These are phyloP conservation scores for Gossypium anomalum DNA, from an alignment of 345 rosid species.

Conservation along the genomic window DNA sequence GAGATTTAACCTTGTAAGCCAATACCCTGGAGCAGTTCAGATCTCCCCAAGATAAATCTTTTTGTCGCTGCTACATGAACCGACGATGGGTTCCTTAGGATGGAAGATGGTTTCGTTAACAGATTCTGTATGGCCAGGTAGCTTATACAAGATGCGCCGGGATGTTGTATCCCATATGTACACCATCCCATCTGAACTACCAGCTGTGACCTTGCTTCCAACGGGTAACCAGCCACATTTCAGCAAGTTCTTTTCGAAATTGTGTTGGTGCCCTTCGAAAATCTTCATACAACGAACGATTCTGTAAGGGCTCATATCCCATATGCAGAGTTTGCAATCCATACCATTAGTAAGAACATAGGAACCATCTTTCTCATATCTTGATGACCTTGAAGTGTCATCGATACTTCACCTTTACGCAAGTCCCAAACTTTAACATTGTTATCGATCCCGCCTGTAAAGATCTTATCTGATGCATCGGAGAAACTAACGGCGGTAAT, in stretches of 20 bases:
- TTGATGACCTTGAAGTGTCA: conserved; percentile 94
- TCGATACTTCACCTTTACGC: conserved; percentile 81
- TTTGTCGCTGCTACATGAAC: conserved; percentile 94
- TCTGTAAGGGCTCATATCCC: conserved; percentile 99
- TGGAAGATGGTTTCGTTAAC: conserved; percentile 85
- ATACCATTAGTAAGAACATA: conserved; percentile 90
- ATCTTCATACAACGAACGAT: no score
- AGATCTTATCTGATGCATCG: conserved; percentile 91
- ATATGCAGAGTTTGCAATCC: conserved; percentile 88
- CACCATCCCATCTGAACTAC: conserved; percentile 95
- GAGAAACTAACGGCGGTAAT: no score
- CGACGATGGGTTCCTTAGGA: conserved; percentile 80
- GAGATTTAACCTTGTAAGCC: background rate
- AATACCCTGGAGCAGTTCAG: conserved; percentile 24
- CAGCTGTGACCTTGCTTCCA: conserved; percentile 93
- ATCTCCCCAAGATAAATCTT: conserved; percentile 90
- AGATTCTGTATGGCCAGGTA: conserved; percentile 91
- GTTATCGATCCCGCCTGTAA: conserved; percentile 86
- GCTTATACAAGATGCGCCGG: conserved; percentile 76
- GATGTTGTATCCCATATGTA: conserved; percentile 92
- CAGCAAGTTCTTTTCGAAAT: conserved; percentile 85
- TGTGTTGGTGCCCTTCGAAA: conserved; percentile 92
- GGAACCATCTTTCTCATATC: conserved; percentile 90
- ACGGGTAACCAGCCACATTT: conserved; percentile 93
- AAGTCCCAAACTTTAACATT: no score